phyloP scores from a whole-genome alignment of 257 asterid species.

The Salvia rosmarinus region DNA sequence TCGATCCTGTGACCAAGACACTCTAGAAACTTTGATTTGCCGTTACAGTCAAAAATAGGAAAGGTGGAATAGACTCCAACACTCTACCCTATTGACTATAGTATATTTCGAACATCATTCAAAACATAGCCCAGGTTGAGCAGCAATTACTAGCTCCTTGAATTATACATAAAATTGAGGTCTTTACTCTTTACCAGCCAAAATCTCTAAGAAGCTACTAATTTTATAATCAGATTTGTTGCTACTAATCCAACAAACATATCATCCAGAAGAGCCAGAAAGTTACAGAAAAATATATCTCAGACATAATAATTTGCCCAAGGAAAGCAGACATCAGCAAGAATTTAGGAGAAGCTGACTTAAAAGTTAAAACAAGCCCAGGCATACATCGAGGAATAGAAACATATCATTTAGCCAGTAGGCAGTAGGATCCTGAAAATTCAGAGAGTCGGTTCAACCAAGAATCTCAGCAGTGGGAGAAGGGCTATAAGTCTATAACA shows the following conservation, averaged over 20 bases:
- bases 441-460: not conserved
- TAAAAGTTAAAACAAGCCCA: not conserved
- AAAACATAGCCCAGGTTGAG: not conserved
- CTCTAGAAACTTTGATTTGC: not conserved
- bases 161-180: not conserved
- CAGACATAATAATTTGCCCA: not conserved
- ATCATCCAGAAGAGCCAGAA: not conserved
- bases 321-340: not conserved
- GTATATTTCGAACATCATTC: not conserved
- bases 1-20: slow-evolving; percentile 5
- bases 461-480: slow-evolving; percentile 11
- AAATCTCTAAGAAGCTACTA: not conserved
- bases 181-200: not conserved
- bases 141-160: not conserved
- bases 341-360: not conserved
- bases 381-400: not conserved
- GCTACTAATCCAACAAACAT: not conserved
- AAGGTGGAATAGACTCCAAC: not conserved
- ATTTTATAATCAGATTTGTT: not conserved
- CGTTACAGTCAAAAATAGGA: not conserved
- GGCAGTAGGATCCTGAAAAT: not conserved
- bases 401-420: not conserved
- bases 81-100: not conserved
- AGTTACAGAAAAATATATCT: not conserved
- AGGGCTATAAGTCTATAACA: too few relatives aligned